phyloP scores from a whole-genome alignment of 2,329 filamentous ascomycete species.

The Fusarium denticulatum region DNA sequence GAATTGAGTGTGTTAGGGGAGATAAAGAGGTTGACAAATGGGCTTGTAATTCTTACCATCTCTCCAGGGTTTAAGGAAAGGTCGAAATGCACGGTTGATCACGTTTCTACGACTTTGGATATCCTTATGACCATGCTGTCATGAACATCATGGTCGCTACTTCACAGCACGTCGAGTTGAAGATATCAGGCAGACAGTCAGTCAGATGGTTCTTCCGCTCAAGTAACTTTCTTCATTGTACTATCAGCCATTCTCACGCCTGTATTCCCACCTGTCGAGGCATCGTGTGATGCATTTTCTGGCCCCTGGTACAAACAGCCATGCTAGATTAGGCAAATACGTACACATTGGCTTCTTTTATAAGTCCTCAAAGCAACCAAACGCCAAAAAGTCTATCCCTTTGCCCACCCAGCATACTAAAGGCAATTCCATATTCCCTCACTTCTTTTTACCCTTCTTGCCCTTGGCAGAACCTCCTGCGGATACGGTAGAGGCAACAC shows the following conservation, averaged over 20 bases:
- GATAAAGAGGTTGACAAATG: constrained; percentile 35
- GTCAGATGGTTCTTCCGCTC: constrained; percentile 39
- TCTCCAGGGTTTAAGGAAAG: constrained; percentile 44
- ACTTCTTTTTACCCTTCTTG: constrained; percentile 52
- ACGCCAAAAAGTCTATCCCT: constrained; percentile 39
- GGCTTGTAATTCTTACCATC: constrained; percentile 47
- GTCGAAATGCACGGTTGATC: constrained; percentile 42
- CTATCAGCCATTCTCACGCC: constrained; percentile 16
- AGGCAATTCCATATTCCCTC: constrained; percentile 9
- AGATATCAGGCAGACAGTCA: constrained; percentile 24
- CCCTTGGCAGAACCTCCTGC: constrained; percentile 63
- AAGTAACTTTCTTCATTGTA: constrained; percentile 27
- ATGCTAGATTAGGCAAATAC: constrained; percentile 28
- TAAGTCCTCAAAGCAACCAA: constrained; percentile 37
- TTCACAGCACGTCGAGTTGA: constrained; percentile 22
- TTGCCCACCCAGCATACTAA: constrained; percentile 20
- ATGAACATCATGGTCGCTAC: constrained; percentile 22
- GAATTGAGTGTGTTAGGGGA: constrained; percentile 30
- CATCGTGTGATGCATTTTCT: constrained; percentile 31
- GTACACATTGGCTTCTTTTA: constrained; percentile 27
- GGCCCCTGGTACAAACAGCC: constrained; percentile 18
- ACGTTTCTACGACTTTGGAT: constrained; percentile 36
- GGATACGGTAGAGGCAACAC: constrained; percentile 81
- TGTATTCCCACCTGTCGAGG: constrained; percentile 10
- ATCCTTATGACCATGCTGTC: constrained; percentile 35